Evolutionary conservation across 2,329 filamentous ascomycete species (phyloP).

Genomic region (Neopestalotiopsis sp.): DNA sequence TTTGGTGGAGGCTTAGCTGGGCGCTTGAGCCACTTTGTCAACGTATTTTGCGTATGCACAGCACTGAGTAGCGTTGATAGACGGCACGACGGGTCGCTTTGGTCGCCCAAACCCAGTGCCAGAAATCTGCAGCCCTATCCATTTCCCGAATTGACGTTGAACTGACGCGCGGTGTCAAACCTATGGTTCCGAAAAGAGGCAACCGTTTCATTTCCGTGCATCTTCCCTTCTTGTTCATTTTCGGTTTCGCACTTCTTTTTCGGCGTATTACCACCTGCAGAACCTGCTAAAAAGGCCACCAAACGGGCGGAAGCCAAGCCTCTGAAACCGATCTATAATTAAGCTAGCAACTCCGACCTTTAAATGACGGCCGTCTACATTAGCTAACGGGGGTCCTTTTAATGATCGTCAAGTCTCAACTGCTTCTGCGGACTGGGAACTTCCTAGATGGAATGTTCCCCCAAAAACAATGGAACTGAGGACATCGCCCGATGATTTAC

Average conservation of each 20-base stretch:
- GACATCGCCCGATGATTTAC: background rate
- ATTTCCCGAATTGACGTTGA: background rate
- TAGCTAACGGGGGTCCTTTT: background rate
- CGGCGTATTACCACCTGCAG: background rate
- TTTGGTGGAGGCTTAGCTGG: constrained; percentile 21
- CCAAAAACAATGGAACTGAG: background rate
- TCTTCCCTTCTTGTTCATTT: background rate
- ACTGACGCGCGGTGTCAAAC: constrained; percentile 1
- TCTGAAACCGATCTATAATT: constrained; percentile 1
- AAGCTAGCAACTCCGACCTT: background rate
- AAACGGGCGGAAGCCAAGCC: background rate
- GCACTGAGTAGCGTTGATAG: background rate
- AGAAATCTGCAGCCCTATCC: background rate
- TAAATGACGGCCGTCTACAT: background rate
- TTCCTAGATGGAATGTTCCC: background rate
- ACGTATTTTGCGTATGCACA: background rate
- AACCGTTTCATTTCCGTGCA: background rate
- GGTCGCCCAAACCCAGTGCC: background rate
- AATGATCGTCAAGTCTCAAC: constrained; percentile 1
- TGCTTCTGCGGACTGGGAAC: background rate
- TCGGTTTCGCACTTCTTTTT: background rate
- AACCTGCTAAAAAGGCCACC: background rate
- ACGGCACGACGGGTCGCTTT: background rate
- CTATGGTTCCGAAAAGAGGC: background rate
- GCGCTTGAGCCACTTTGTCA: constrained; percentile 16